These are phyloP conservation scores for Monosporascus sp. DNA, from an alignment of 2,329 filamentous ascomycete genomes.

Conservation along the genomic window DNA sequence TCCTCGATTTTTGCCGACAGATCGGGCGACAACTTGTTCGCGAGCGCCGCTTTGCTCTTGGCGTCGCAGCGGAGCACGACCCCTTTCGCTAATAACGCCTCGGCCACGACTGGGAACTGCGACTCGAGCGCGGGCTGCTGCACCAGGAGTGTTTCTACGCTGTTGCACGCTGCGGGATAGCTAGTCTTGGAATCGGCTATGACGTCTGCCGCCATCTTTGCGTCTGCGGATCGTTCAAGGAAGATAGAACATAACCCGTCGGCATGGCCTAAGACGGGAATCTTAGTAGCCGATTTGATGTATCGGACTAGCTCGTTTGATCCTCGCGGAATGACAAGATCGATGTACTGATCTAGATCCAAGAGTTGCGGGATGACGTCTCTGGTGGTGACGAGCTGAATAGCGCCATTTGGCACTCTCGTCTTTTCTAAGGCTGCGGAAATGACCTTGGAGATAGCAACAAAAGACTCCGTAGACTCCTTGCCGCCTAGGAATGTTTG, in stretches of 20 bases:
- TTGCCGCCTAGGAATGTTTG: slow-evolving; percentile 62
- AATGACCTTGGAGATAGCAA: slow-evolving; percentile 82
- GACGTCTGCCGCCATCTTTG: slow-evolving; percentile 65
- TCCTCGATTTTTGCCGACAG: slow-evolving; percentile 51
- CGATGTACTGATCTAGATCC: slow-evolving; percentile 78
- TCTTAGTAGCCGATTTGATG: slow-evolving; percentile 86
- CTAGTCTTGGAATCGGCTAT: slow-evolving; percentile 88
- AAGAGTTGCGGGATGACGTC: slow-evolving; percentile 88
- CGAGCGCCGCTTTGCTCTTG: slow-evolving; percentile 59
- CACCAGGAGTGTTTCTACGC: slow-evolving; percentile 85
- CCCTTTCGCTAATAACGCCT: slow-evolving; percentile 67
- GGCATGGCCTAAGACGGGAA: slow-evolving; percentile 92
- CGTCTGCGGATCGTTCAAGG: slow-evolving; percentile 72
- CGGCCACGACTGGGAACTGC: slow-evolving; percentile 66
- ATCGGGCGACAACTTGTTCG: slow-evolving; percentile 35
- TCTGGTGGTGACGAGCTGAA: slow-evolving; percentile 90
- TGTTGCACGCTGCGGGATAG: slow-evolving; percentile 95
- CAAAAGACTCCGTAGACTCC: slow-evolving; percentile 92
- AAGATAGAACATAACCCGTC: slow-evolving; percentile 90
- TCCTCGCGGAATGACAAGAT: slow-evolving; percentile 89
- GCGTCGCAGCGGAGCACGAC: slow-evolving; percentile 80
- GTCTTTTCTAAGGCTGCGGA: slow-evolving; percentile 69
- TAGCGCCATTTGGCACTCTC: slow-evolving; percentile 74
- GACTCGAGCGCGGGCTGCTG: slow-evolving; percentile 64
- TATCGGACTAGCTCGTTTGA: slow-evolving; percentile 85